Evolutionary conservation across 805 yeast genomes (phyloP), one percentile per base, ranked within the genome.

Genomic region (Pichia phayaonensis): DNA sequence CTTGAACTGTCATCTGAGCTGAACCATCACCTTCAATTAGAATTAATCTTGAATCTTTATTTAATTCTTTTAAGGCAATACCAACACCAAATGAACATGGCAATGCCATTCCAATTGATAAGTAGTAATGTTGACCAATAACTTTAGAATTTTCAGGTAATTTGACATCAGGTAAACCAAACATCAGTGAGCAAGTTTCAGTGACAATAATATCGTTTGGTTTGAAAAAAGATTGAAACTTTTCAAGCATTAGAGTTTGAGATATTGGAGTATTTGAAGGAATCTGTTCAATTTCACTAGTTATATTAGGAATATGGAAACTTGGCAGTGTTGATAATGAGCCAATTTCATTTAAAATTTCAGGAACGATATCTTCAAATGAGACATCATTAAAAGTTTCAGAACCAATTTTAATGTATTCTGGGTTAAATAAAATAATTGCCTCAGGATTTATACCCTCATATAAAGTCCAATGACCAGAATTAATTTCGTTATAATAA

Each of bases 1-100:
- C 97, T 72, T 90, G 96, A 49, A 85, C 73, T 5, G 97, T 89
- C 96, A 90, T 86, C 71, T 88, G 96, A 2, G 96, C 92, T 2
- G 96, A 83, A 1, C 97, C 97, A 65, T 90, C 97, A 50, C 97
- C 97, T 71, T 86, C 90, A 18, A 88, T 69, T 23, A 90, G 71
- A 21, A 88, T 72, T 44, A 90, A 73, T 59, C 95, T 77, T 3
- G 59, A 47, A 40, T 60, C 59, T 36, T 45, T 40, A 42, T 59
- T 61, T 45, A 74, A 57, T 60, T 86, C 95, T 46, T 75, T 72
- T 68, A 77, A 71, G 0, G 92, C 97, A 49, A 86, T 69, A 20
- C 87, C 81, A 24, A 83, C 85, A 46, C 97, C 97, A 51, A 90
- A 75, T 5, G 94, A 76, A 12, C 90, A 86, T 2, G 97, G 97